Base-by-base conservation (phyloP, 306 rosid species). In the Quercus agrifolia region DNA sequence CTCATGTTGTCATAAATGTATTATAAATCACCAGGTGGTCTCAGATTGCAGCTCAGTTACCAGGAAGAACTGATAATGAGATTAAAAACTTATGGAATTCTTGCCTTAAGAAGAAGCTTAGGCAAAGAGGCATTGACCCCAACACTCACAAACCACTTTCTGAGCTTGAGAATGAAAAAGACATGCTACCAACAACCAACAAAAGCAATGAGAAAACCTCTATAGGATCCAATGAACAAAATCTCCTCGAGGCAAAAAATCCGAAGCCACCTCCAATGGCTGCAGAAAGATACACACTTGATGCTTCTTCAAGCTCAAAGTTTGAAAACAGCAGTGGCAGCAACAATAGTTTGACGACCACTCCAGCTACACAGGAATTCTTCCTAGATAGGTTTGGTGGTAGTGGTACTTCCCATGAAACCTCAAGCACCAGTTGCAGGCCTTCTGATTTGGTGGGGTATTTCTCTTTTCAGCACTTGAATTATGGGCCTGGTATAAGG, bases 31-130 rank as follows among this genome's bases (percentile, higher is more conserved):
- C 31, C 80, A 94, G 99, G 84, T 92, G 99, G 99, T 95, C 99
- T 28, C 99, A 91, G 85, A 95, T 95, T 79, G 98, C 99, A 15
- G 96, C 94, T 12, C 98, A 92, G 73, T 79, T 95, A 75, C 98
- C 99, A 0, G 99, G 99, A 80, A 91, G 99, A 86, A 95, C 98
- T 0, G 98, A 92, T 66, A 95, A 95, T 73, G 99, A 95, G 87
- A 95, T 95, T 28, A 95, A 95, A 49, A 95, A 95, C 51, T 58
- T 95, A 59, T 95, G 99, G 99, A 92, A 95, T 56, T 95, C 98
- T 0, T 82, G 93, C 86, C 88, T 95, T 15, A 95, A 95, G 86
- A 95, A 95, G 96, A 95, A 92, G 91, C 89, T 95, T 4, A 89
- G 90, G 80, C 96, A 90, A 86, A 90, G 82, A 78, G 99, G 97